Evolutionary conservation across 495 filamentous ascomycete genomes (phyloP).

Genomic region (Penicillium roqueforti): DNA sequence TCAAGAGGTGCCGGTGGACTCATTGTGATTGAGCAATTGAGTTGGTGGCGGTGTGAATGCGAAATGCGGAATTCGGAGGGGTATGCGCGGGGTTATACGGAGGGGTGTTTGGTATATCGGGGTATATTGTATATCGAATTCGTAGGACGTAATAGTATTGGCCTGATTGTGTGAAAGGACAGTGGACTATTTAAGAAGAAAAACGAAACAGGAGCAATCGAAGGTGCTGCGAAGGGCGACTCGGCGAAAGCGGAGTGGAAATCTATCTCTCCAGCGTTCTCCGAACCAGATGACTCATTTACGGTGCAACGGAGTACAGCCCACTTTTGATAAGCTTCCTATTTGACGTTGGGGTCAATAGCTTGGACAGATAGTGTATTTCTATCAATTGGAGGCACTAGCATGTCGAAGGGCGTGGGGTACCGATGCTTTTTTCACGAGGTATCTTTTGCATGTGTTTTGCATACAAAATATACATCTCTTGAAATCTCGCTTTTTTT

Average conservation of each 20-base stretch:
- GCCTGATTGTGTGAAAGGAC: neutral
- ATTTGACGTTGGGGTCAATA: neutral
- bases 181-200: neutral
- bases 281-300: constrained; percentile 24
- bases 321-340: neutral
- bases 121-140: neutral
- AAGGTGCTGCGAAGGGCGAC: neutral
- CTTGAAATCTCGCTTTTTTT: too few relatives aligned
- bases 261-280: constrained; percentile 8
- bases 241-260: constrained; percentile 16
- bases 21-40: constrained; percentile 22
- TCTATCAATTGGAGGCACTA: neutral
- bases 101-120: neutral
- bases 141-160: neutral
- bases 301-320: too few relatives aligned
- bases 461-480: neutral
- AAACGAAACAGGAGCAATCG: neutral
- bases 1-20: constrained; percentile 43
- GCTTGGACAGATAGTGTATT: neutral
- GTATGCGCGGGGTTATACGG: constrained; percentile 7
- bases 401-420: neutral
- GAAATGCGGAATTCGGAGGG: constrained; percentile 8
- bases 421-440: neutral
- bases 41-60: constrained; percentile 4
- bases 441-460: neutral